A percentile compares a stretch with the other conserved stretches of the same genome.
These are phyloP conservation scores for Mycena galopus DNA, from an alignment of 768 basidiomycete species.

Conservation along the genomic window DNA sequence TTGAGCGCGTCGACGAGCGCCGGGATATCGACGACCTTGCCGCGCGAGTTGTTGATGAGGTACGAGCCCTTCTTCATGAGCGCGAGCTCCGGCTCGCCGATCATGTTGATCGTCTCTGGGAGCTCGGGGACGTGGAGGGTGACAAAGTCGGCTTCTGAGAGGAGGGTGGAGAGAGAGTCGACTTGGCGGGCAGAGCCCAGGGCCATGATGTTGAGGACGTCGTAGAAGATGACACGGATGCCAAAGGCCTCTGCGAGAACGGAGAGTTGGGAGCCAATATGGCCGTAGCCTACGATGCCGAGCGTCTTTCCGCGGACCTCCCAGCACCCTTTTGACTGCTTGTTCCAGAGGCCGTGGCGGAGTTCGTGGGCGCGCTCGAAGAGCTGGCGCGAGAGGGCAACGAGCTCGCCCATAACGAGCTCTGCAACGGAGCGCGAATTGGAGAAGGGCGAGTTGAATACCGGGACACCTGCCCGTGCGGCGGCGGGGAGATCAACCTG, in stretches of 20 bases:
- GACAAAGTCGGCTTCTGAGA: slow-evolving; percentile 90
- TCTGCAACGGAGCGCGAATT: slow-evolving; percentile 99
- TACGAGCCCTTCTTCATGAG: slow-evolving; percentile 96
- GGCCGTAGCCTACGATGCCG: slow-evolving; percentile 98
- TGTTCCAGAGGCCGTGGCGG: slow-evolving; percentile 95
- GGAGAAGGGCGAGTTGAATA: slow-evolving; percentile 99
- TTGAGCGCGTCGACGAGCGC: slow-evolving; percentile 86
- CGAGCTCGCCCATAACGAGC: slow-evolving; percentile 93
- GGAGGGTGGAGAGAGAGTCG: slow-evolving; percentile 80
- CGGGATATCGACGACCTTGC: slow-evolving; percentile 94
- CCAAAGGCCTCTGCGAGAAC: slow-evolving; percentile 97
- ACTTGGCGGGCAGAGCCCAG: slow-evolving; percentile 94
- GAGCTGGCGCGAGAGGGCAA: slow-evolving; percentile 94
- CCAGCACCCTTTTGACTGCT: slow-evolving; percentile 98
- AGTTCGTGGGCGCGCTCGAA: slow-evolving; percentile 91
- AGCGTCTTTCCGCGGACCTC: slow-evolving; percentile 98
- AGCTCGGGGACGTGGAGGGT: slow-evolving; percentile 97
- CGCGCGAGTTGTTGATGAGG: slow-evolving; percentile 98
- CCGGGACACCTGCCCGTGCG: slow-evolving; percentile 90
- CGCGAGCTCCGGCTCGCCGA: slow-evolving; percentile 79
- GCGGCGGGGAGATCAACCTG: slow-evolving; percentile 93
- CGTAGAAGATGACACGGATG: slow-evolving; percentile 95
- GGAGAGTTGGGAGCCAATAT: slow-evolving; percentile 97
- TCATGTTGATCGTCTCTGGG: slow-evolving; percentile 96
- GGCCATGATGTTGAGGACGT: slow-evolving; percentile 97